These are phyloP conservation scores for Kodamaea restingae DNA, from an alignment of 805 yeast species.

Conservation along the genomic window DNA sequence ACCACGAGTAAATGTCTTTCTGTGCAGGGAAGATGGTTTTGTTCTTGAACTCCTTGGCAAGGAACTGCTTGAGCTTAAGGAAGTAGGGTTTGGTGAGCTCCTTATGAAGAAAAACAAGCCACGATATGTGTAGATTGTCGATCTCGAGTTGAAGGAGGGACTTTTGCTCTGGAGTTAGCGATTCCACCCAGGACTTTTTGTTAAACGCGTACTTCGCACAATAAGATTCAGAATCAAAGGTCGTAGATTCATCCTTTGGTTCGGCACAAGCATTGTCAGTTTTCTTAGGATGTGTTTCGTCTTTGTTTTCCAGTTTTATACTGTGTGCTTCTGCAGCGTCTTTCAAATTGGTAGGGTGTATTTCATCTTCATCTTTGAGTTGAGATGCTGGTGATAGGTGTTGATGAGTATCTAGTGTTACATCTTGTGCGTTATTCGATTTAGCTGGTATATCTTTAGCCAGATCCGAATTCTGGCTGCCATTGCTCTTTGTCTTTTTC, in stretches of 20 bases:
- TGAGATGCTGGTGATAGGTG: too few relatives aligned
- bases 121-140: conserved; percentile 62
- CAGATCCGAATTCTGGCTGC: too few relatives aligned
- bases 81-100: conserved; percentile 88
- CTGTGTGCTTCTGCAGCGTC: too few relatives aligned
- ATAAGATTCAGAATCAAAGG: conserved; percentile 6
- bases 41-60: conserved; percentile 42
- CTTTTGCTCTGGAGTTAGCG: conserved; percentile 45
- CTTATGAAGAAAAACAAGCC: conserved; percentile 66
- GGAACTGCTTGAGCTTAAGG: conserved; percentile 61
- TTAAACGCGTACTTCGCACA: conserved; percentile 34
- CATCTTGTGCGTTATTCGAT: too few relatives aligned
- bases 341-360: too few relatives aligned
- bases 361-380: too few relatives aligned
- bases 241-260: too few relatives aligned
- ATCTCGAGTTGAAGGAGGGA: conserved; percentile 64
- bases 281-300: too few relatives aligned
- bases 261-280: too few relatives aligned
- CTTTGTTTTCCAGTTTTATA: too few relatives aligned
- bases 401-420: too few relatives aligned
- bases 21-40: conserved; percentile 73
- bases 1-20: conserved; percentile 84
- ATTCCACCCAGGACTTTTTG: conserved; percentile 48
- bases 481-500: not conserved
- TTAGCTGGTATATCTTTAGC: too few relatives aligned